Percentiles rank a stretch among this genome's conserved stretches.
Conservation (phyloP, 176 grass and related monocot genomes). For the Thalia dealbata region DNA sequence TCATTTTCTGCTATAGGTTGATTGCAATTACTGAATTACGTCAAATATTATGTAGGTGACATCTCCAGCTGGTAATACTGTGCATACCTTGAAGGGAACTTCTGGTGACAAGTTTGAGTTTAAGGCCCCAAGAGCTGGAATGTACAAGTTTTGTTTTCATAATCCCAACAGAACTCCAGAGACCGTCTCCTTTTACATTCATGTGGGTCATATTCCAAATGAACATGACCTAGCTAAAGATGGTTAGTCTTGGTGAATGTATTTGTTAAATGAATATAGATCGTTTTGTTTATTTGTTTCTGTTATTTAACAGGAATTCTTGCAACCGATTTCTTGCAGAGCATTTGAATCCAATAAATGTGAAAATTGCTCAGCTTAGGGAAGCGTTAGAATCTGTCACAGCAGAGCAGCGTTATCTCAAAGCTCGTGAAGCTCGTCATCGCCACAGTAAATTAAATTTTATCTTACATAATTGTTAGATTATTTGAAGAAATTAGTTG, state of each 20-base stretch:
- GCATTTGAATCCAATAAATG: constrained; percentile 90
- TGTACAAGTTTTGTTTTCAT: constrained; percentile 98
- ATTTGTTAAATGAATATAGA: constrained; percentile 11
- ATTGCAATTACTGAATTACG: not conserved
- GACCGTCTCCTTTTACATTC: constrained; percentile 97
- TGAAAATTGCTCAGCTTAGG: constrained; percentile 87
- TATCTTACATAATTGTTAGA: not conserved
- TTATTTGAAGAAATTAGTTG: not conserved
- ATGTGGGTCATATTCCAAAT: constrained; percentile 95
- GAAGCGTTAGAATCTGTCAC: constrained; percentile 94
- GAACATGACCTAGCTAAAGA: constrained; percentile 95
- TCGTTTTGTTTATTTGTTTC: not conserved
- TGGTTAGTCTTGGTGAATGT: constrained; percentile 34
- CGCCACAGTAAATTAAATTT: constrained; percentile 66
- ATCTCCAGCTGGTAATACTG: constrained; percentile 73
- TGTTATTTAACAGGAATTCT: not conserved
- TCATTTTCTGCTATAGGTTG: not conserved
- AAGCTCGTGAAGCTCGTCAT: constrained; percentile 82
- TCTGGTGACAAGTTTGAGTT: constrained; percentile 97
- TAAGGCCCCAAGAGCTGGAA: constrained; percentile 80
- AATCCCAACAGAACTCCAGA: constrained; percentile 86
- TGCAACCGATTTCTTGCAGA: constrained; percentile 36
- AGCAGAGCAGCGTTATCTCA: constrained; percentile 84
- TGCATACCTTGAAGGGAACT: constrained; percentile 61
- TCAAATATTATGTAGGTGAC: constrained; percentile 36